phyloP scores from a whole-genome alignment of 2,329 filamentous ascomycete genomes.

The Fusarium sp. region DNA sequence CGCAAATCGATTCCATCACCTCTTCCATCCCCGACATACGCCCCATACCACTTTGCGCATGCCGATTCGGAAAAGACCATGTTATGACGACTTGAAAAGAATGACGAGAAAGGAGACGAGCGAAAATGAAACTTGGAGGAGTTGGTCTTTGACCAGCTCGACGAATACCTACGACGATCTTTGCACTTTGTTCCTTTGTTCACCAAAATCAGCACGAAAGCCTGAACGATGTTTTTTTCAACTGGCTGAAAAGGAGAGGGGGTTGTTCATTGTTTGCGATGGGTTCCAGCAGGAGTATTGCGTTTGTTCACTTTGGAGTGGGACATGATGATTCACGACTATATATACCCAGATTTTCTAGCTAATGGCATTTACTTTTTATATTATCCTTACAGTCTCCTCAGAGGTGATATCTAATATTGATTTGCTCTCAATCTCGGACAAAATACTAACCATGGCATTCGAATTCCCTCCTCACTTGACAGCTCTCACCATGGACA shows the following conservation, averaged over 20 bases:
- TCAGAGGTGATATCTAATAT: background rate
- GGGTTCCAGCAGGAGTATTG: slow-evolving; percentile 25
- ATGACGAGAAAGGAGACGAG: background rate
- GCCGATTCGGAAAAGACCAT: slow-evolving; percentile 21
- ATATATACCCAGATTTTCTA: slow-evolving; percentile 41
- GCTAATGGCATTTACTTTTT: slow-evolving; percentile 30
- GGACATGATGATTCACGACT: slow-evolving; percentile 40
- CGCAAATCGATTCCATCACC: slow-evolving; percentile 28
- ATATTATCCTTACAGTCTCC: background rate
- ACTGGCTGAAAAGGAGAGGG: slow-evolving; percentile 4
- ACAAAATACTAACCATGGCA: background rate
- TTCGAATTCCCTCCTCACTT: background rate
- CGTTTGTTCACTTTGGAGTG: slow-evolving; percentile 35
- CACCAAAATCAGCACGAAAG: slow-evolving; percentile 9
- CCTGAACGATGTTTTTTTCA: background rate
- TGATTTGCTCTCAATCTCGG: background rate
- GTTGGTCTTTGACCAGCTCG: slow-evolving; percentile 11
- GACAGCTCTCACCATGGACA: background rate
- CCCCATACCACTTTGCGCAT: slow-evolving; percentile 23
- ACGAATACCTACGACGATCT: slow-evolving; percentile 22
- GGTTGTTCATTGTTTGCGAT: slow-evolving; percentile 25
- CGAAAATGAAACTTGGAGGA: background rate
- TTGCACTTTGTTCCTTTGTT: slow-evolving; percentile 40
- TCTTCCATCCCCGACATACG: slow-evolving; percentile 16
- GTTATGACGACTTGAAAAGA: slow-evolving; percentile 18